Evolutionary conservation across 202 grass and related monocot species (phyloP).

Genomic region (Cymbopogon flexuosus): DNA sequence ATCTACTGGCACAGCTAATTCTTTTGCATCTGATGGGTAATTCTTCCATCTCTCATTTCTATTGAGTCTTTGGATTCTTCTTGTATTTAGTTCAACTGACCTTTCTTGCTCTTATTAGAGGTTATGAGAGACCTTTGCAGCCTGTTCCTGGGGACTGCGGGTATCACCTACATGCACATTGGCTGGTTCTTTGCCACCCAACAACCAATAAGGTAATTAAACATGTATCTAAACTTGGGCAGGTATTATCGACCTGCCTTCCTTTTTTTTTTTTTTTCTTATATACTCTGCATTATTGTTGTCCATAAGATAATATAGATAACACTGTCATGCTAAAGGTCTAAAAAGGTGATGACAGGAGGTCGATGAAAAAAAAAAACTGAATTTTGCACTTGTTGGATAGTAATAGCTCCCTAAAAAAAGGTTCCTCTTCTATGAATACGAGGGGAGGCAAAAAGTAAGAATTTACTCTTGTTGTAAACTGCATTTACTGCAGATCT

Average conservation of each 20-base stretch:
- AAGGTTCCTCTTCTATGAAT: neutral
- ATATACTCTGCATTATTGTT: neutral
- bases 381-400: neutral
- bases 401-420: neutral
- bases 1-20: conserved; percentile 27
- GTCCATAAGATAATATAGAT: neutral
- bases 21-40: conserved; percentile 82
- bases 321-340: neutral
- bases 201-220: conserved; percentile 54
- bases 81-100: conserved; percentile 8
- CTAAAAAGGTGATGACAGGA: neutral
- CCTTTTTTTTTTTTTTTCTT: too few relatives aligned
- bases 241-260: neutral
- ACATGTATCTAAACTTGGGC: neutral
- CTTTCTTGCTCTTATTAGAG: conserved; percentile 42
- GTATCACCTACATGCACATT: conserved; percentile 82
- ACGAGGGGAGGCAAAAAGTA: neutral
- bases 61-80: neutral
- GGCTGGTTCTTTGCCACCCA: conserved; percentile 74
- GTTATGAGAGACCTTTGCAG: conserved; percentile 67
- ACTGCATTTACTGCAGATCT: neutral
- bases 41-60: conserved; percentile 25
- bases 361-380: neutral
- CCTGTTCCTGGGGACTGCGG: conserved; percentile 84
- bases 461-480: neutral